phyloP scores from a whole-genome alignment of 352 stramenopile genomes.

The Phytophthora hibernalis region DNA sequence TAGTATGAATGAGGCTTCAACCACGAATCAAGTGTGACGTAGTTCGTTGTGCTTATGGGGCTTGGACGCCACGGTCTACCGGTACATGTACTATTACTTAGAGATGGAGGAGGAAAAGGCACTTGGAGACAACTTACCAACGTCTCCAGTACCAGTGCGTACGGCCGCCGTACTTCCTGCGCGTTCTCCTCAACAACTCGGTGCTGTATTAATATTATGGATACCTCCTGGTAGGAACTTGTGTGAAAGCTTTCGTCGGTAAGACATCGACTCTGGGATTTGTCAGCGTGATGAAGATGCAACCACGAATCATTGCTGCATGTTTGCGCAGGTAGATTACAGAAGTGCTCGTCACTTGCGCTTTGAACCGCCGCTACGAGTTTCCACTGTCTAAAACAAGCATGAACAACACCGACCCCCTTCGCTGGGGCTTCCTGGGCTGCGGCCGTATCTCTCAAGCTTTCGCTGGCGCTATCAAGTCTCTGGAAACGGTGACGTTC shows the following conservation, averaged over 20 bases:
- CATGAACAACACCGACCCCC: slow-evolving; percentile 11
- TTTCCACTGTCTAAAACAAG: neutral
- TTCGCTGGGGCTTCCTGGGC: slow-evolving; percentile 75
- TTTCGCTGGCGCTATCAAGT: slow-evolving; percentile 57
- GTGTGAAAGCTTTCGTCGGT: neutral
- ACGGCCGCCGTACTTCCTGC: too few species aligned
- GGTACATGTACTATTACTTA: too few species aligned
- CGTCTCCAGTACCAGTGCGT: neutral
- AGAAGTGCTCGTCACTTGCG: neutral
- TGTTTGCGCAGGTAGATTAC: neutral
- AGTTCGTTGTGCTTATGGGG: neutral
- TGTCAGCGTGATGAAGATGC: slow-evolving; percentile 15
- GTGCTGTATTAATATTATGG: too few species aligned
- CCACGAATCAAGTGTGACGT: neutral
- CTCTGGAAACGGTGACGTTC: slow-evolving; percentile 35
- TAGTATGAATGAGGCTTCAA: neutral
- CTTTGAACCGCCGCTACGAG: neutral
- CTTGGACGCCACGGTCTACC: too few species aligned
- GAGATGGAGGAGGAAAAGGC: too few species aligned
- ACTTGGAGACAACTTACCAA: neutral
- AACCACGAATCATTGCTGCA: slow-evolving; percentile 16
- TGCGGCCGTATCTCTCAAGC: slow-evolving; percentile 74
- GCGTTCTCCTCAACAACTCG: too few species aligned
- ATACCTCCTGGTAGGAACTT: neutral
- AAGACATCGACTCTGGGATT: neutral